Evolutionary conservation across 179 eudicot genomes (phyloP).

Genomic region (Carnegiea gigantea): DNA sequence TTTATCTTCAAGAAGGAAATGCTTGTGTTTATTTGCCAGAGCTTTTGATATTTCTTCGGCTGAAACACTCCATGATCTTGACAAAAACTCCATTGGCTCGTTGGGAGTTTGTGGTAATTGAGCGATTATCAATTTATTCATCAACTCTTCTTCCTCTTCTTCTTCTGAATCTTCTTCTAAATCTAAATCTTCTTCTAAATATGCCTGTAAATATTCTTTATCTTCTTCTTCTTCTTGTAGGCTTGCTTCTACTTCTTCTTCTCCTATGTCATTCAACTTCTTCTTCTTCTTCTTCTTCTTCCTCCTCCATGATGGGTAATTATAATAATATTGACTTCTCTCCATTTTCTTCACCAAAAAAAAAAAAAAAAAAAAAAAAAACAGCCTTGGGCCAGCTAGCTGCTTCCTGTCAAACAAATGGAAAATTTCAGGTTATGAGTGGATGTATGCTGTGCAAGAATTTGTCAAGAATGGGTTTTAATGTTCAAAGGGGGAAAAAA

Average conservation of each 20-base stretch:
- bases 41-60: slow-evolving; percentile 82
- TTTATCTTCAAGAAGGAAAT: slow-evolving; percentile 41
- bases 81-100: slow-evolving; percentile 96
- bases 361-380: not conserved
- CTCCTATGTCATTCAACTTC: slow-evolving; percentile 10
- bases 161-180: slow-evolving; percentile 32
- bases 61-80: slow-evolving; percentile 96
- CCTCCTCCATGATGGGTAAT: not conserved
- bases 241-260: not conserved
- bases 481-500: too few relatives aligned
- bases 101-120: slow-evolving; percentile 76
- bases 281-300: slow-evolving; percentile 3
- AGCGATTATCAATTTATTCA: slow-evolving; percentile 41
- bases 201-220: too few relatives aligned
- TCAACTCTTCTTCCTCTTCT: slow-evolving; percentile 31
- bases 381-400: slow-evolving; percentile 24
- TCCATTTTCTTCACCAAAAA: slow-evolving; percentile 5
- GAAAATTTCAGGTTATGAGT: not conserved
- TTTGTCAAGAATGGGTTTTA: not conserved
- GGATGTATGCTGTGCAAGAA: not conserved
- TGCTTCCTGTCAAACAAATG: slow-evolving; percentile 27
- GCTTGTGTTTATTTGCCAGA: slow-evolving; percentile 59
- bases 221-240: slow-evolving; percentile 24
- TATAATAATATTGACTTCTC: slow-evolving; percentile 13
- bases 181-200: slow-evolving; percentile 4